Evolutionary conservation across 1,284 basidiomycete genomes (phyloP).

Genomic region (Ustilago sp.): DNA sequence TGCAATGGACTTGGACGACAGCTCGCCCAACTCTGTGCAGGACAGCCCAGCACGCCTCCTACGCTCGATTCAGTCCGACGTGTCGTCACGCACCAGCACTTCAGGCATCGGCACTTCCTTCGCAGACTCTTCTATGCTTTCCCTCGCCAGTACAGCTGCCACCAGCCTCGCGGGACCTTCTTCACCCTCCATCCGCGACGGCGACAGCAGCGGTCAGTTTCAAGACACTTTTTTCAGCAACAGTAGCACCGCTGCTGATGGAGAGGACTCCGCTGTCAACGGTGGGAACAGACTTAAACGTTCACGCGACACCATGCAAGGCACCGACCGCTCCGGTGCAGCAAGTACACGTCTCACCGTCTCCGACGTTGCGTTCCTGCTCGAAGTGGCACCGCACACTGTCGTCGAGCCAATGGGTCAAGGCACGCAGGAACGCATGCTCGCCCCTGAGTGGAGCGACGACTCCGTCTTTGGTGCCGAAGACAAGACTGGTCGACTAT

Average conservation of each 20-base stretch:
- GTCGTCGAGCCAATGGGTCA: conserved; percentile 67
- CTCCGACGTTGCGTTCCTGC: conserved; percentile 60
- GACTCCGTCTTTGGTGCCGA: conserved; percentile 16
- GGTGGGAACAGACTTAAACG: conserved; percentile 31
- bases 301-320: conserved; percentile 35
- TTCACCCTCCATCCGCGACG: conserved; percentile 40
- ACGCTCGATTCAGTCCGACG: conserved; percentile 45
- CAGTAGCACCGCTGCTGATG: conserved; percentile 34
- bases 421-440: conserved; percentile 61
- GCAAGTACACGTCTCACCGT: conserved; percentile 52
- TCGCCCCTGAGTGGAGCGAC: conserved; percentile 58
- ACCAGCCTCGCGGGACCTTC: conserved; percentile 49
- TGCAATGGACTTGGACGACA: conserved; percentile 45
- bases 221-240: conserved; percentile 47
- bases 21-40: conserved; percentile 27
- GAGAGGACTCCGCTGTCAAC: conserved; percentile 18
- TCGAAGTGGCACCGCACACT: conserved; percentile 61
- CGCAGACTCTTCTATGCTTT: conserved; percentile 57
- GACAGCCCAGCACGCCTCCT: conserved; percentile 35
- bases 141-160: conserved; percentile 56
- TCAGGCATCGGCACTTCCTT: conserved; percentile 46
- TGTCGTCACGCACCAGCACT: conserved; percentile 50
- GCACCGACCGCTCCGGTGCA: conserved; percentile 16
- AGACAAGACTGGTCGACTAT: conserved; percentile 13
- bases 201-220: conserved; percentile 41